These are phyloP conservation scores for Chenopodium quinoa DNA, from an alignment of 148 eudicot genomes.

Conservation along the genomic window DNA sequence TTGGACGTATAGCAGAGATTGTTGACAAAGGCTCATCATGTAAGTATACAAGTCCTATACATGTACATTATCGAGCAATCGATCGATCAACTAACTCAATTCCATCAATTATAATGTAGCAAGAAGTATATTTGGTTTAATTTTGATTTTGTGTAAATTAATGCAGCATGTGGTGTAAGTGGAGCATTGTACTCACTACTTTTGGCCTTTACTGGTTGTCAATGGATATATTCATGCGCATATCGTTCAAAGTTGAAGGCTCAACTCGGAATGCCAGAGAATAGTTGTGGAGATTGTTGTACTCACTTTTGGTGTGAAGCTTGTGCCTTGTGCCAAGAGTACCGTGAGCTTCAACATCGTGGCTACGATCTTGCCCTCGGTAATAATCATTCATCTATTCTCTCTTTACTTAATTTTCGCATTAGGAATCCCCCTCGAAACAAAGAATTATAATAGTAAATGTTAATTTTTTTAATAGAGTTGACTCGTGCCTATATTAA, in stretches of 20 bases:
- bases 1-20: neutral
- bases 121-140: too few relatives aligned
- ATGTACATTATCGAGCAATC: too few relatives aligned
- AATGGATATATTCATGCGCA: conserved; percentile 39
- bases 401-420: neutral
- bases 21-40: neutral
- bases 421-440: too few relatives aligned
- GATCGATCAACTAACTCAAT: too few relatives aligned
- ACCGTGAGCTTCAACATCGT: conserved; percentile 47
- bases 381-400: conserved; percentile 4
- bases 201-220: conserved; percentile 18
- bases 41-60: neutral
- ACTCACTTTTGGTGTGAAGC: conserved; percentile 35
- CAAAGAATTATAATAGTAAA: too few relatives aligned
- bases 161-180: neutral
- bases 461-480: too few relatives aligned
- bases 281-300: conserved; percentile 30
- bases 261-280: conserved; percentile 29
- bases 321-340: conserved; percentile 54
- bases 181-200: neutral
- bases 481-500: too few relatives aligned
- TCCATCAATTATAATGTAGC: too few relatives aligned
- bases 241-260: conserved; percentile 39
- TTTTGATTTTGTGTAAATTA: neutral
- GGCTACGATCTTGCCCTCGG: conserved; percentile 42